Percentiles rank a stretch among this genome's conserved stretches.
Evolutionary conservation across 345 rosid genomes (phyloP).

Genomic region (Luvunga scandens): DNA sequence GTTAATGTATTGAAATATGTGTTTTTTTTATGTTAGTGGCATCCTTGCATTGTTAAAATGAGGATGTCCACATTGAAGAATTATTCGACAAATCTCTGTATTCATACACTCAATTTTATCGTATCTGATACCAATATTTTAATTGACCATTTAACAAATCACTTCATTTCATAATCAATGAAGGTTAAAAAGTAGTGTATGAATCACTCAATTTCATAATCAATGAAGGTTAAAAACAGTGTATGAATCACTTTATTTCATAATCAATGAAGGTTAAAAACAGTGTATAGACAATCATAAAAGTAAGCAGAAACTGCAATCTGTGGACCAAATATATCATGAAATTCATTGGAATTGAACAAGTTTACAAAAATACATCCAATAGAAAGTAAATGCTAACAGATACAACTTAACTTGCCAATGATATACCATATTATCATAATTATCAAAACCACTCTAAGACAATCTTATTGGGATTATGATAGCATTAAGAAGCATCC

Average conservation of each 20-base stretch:
- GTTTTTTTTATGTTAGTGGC: too few relatives aligned
- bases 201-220: too few relatives aligned
- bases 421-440: not conserved
- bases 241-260: too few relatives aligned
- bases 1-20: too few relatives aligned
- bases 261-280: not conserved
- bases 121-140: not conserved
- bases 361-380: not conserved
- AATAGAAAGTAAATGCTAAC: not conserved
- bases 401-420: not conserved
- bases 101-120: not conserved
- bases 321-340: not conserved
- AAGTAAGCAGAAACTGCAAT: not conserved
- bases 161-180: not conserved
- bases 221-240: too few relatives aligned
- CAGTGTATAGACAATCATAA: not conserved
- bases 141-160: not conserved
- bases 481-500: not conserved
- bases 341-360: not conserved
- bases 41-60: too few relatives aligned
- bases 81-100: not conserved
- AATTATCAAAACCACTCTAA: not conserved
- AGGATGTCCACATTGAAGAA: too few relatives aligned
- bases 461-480: constrained; percentile 1
- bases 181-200: too few relatives aligned